phyloP scores from a whole-genome alignment of 768 basidiomycete species.

The Dacryopinax primogenitus region DNA sequence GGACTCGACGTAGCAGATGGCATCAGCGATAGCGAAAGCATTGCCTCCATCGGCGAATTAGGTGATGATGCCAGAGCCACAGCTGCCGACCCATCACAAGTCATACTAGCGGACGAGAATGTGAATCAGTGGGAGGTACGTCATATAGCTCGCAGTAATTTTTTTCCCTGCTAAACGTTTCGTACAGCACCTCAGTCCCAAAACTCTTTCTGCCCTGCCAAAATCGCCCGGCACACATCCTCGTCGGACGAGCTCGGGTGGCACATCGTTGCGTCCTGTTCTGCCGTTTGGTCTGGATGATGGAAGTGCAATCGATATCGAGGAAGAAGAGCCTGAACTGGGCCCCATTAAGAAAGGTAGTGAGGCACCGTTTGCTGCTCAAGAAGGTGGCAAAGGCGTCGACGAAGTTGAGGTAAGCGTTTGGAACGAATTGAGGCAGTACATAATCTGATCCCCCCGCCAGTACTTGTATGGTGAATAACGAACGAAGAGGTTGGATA shows the following conservation, averaged over 20 bases:
- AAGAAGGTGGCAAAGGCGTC: slow-evolving; percentile 48
- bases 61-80: slow-evolving; percentile 61
- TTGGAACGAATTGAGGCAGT: not conserved
- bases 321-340: slow-evolving; percentile 58
- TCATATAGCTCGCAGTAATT: slow-evolving; percentile 12
- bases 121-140: slow-evolving; percentile 93
- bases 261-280: slow-evolving; percentile 72
- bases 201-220: slow-evolving; percentile 84
- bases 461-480: slow-evolving; percentile 6
- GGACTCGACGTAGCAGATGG: slow-evolving; percentile 70
- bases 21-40: slow-evolving; percentile 90
- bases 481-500: not conserved
- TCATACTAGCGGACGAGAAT: slow-evolving; percentile 52
- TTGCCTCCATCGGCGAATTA: slow-evolving; percentile 77
- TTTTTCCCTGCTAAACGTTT: slow-evolving; percentile 8
- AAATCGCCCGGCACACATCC: slow-evolving; percentile 72
- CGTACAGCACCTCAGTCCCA: slow-evolving; percentile 82
- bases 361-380: slow-evolving; percentile 58
- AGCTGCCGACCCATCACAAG: slow-evolving; percentile 47
- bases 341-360: slow-evolving; percentile 67
- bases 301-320: slow-evolving; percentile 53
- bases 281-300: slow-evolving; percentile 65
- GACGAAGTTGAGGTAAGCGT: slow-evolving; percentile 58
- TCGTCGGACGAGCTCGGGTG: slow-evolving; percentile 62
- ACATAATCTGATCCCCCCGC: too few relatives aligned